phyloP scores from a whole-genome alignment of 2,329 filamentous ascomycete species.

The Colletotrichum melonis region DNA sequence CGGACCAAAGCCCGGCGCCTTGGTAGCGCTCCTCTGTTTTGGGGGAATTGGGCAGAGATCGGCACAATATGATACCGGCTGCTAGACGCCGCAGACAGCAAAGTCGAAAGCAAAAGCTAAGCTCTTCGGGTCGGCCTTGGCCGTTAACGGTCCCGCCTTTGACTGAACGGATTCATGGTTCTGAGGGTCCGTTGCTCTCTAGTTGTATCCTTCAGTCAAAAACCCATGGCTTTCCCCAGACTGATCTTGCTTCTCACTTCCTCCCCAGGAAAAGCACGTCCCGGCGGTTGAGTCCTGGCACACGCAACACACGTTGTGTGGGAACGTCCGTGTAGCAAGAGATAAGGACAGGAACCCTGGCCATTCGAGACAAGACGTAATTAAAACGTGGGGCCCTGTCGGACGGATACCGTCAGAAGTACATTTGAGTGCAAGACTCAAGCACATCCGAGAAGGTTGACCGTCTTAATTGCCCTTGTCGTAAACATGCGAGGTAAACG shows the following conservation, averaged over 20 bases:
- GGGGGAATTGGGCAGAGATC: neutral
- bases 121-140: neutral
- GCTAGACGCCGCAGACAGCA: neutral
- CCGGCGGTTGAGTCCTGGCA: neutral
- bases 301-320: slow-evolving; percentile 11
- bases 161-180: neutral
- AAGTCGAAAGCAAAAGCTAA: neutral
- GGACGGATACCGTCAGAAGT: slow-evolving; percentile 9
- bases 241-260: neutral
- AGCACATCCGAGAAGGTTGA: neutral
- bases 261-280: neutral
- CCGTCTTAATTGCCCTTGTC: neutral
- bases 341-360: slow-evolving; percentile 6
- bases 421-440: neutral
- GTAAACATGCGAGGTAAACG: neutral
- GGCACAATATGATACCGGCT: slow-evolving; percentile 2
- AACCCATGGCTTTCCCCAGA: neutral
- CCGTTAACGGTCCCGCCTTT: neutral
- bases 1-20: neutral
- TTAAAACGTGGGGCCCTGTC: slow-evolving; percentile 14
- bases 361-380: neutral
- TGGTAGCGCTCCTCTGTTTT: neutral
- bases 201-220: neutral
- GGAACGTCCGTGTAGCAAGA: neutral
- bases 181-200: neutral